Evolutionary conservation across 345 rosid species (phyloP).

Genomic region (Reutealis trisperma): DNA sequence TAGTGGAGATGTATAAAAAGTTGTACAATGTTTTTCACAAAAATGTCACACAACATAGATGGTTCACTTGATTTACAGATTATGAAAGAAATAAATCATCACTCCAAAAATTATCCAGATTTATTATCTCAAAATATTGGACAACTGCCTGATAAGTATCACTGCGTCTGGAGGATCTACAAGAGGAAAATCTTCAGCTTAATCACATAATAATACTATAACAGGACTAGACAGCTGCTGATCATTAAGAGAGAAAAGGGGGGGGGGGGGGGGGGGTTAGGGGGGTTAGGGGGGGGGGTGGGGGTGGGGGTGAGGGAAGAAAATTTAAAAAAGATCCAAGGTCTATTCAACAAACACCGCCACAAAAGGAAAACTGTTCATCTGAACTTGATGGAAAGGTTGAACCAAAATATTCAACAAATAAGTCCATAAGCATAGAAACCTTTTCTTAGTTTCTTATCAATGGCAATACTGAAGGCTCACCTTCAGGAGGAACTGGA

Average conservation of each 20-base stretch:
- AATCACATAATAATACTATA: not conserved
- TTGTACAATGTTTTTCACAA: not conserved
- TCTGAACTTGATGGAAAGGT: too few relatives aligned
- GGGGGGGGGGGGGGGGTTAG: too few relatives aligned
- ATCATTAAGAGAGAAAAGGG: not conserved
- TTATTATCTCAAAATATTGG: not conserved
- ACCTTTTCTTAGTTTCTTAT: too few relatives aligned
- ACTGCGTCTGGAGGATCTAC: not conserved
- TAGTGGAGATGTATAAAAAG: not conserved
- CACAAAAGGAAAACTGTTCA: too few relatives aligned
- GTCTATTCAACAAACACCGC: not conserved
- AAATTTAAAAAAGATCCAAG: not conserved
- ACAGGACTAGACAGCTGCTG: not conserved
- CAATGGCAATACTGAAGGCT: too few relatives aligned
- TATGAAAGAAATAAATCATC: not conserved
- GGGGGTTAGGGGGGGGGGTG: too few relatives aligned
- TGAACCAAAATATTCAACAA: too few relatives aligned
- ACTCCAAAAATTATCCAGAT: not conserved
- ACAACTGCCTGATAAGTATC: not conserved
- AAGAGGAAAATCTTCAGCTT: constrained; percentile 3
- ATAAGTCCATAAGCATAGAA: too few relatives aligned
- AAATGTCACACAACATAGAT: constrained; percentile 12
- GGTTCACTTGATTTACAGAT: not conserved
- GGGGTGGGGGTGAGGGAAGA: too few relatives aligned
- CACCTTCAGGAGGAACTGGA: too few relatives aligned